phyloP scores from a whole-genome alignment of 1,139 yeast genomes.

The Suhomyces bokatorum region DNA sequence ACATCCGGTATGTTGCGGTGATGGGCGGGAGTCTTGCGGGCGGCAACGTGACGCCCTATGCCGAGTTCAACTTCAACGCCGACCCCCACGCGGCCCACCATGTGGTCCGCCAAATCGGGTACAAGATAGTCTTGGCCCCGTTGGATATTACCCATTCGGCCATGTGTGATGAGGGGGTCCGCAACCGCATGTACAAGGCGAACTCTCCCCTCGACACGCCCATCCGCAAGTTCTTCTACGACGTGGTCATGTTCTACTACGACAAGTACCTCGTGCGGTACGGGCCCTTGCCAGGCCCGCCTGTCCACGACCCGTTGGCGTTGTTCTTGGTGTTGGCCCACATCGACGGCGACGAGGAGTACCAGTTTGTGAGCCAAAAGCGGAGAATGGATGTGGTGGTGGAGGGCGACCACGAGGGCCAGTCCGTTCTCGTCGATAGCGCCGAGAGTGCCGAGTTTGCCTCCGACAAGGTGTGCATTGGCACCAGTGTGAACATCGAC shows the following conservation, averaged over 20 bases:
- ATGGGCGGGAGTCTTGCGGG: constrained; percentile 76
- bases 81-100: constrained; percentile 76
- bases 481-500: constrained; percentile 42
- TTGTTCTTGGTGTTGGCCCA: constrained; percentile 57
- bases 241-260: constrained; percentile 55
- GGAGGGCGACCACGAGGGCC: constrained; percentile 37
- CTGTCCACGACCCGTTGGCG: constrained; percentile 82
- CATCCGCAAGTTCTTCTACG: constrained; percentile 55
- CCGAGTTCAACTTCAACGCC: constrained; percentile 78
- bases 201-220: constrained; percentile 26
- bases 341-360: constrained; percentile 30
- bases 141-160: constrained; percentile 73
- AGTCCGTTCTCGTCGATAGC: constrained; percentile 28
- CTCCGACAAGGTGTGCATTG: constrained; percentile 34
- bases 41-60: constrained; percentile 48
- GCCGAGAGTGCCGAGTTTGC: constrained; percentile 20
- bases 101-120: constrained; percentile 51
- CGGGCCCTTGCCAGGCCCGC: constrained; percentile 61
- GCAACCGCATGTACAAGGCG: constrained; percentile 32
- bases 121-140: constrained; percentile 60
- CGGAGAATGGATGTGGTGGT: constrained; percentile 27
- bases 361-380: constrained; percentile 33
- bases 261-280: constrained; percentile 46
- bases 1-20: constrained; percentile 54
- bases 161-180: constrained; percentile 52